Percentiles rank a stretch among this genome's conserved stretches.
Evolutionary conservation across 2,329 filamentous ascomycete species (phyloP).

Genomic region (Alternaria sp.): DNA sequence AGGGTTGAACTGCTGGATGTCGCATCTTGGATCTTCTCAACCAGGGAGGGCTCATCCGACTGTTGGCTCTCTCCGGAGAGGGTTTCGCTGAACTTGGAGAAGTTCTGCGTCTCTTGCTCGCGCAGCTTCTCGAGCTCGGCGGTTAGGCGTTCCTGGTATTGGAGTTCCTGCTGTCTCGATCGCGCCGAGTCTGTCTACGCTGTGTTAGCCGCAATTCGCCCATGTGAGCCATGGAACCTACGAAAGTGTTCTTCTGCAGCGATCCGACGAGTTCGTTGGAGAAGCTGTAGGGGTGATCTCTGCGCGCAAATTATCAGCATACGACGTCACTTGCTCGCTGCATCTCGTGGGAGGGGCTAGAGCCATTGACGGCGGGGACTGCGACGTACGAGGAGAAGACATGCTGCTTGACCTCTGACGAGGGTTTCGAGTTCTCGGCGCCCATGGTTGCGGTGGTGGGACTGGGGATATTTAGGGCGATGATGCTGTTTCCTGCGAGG

Average conservation of each 20-base stretch:
- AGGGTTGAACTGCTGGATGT: slow-evolving; percentile 48
- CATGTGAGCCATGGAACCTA: slow-evolving; percentile 52
- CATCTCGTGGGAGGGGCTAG: not conserved
- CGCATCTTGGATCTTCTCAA: slow-evolving; percentile 49
- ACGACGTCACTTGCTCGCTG: slow-evolving; percentile 11
- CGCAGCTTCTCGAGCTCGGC: slow-evolving; percentile 84
- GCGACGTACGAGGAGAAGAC: slow-evolving; percentile 67
- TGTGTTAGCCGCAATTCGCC: not conserved
- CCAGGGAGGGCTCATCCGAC: slow-evolving; percentile 45
- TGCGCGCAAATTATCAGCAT: slow-evolving; percentile 52
- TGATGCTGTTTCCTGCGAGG: slow-evolving; percentile 41
- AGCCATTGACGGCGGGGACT: slow-evolving; percentile 33
- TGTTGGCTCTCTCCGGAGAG: slow-evolving; percentile 59
- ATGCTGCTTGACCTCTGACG: slow-evolving; percentile 64
- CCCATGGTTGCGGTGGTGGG: slow-evolving; percentile 61
- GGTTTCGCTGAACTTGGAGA: slow-evolving; percentile 74
- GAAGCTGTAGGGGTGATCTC: slow-evolving; percentile 72
- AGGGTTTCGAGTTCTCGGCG: slow-evolving; percentile 69
- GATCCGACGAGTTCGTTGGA: slow-evolving; percentile 84
- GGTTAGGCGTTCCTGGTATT: slow-evolving; percentile 86
- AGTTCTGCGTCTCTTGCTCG: slow-evolving; percentile 72
- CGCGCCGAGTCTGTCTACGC: slow-evolving; percentile 86
- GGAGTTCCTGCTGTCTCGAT: slow-evolving; percentile 81
- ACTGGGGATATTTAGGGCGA: slow-evolving; percentile 32
- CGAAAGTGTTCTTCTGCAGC: slow-evolving; percentile 86